Base-by-base conservation (phyloP, 2,329 filamentous ascomycete genomes). In the Corinectria fuckeliana region DNA sequence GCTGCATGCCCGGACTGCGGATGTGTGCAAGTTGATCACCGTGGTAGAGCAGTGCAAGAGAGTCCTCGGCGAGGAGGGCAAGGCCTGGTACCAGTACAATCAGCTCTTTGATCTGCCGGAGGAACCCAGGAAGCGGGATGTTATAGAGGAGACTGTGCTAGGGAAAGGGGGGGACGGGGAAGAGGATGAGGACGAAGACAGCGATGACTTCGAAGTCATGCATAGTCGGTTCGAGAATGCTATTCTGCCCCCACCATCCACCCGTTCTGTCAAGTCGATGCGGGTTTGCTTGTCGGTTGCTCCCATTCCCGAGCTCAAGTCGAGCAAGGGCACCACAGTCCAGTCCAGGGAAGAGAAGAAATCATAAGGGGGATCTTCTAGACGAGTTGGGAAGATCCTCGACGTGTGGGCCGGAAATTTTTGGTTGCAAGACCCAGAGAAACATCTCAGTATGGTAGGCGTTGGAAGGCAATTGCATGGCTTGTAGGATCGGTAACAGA, bases 21-120 rank as follows among this genome's bases (percentile, higher is more conserved):
- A 86, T 3, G 81, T 85, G 2, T 81, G 80, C 74, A 93, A 92
- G 74, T 78, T 91, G 68, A 84, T 91, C 66, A 88, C 85, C 4
- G 82, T 92, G 44, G 81, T 82, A 42, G 90, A 92, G 74, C 87
- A 90, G 34, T 82, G 81, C 56, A 89, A 89, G 72, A 77, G 83
- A 36, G 77, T 86, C 45, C 74, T 90, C 51, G 76, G 69, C 28
- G 78, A 80, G 50, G 74, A 77, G 38, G 79, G 78, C 3, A 78
- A 76, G 59, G 65, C 75, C 47, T 86, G 82, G 80, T 85, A 76
- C 58, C 85, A 86, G 71, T 87, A 85, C 72, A 87, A 87, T 61
- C 77, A 82, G 52, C 74, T 87, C 11, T 85, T 83, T 66, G 80
- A 84, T 60, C 75, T 81, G 16, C 76, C 76, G 23, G 63, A 73